A percentile compares a stretch with the other conserved stretches of the same genome.
phyloP scores from a whole-genome alignment of 164 flowering plant genomes.

The Macadamia tetraphylla region DNA sequence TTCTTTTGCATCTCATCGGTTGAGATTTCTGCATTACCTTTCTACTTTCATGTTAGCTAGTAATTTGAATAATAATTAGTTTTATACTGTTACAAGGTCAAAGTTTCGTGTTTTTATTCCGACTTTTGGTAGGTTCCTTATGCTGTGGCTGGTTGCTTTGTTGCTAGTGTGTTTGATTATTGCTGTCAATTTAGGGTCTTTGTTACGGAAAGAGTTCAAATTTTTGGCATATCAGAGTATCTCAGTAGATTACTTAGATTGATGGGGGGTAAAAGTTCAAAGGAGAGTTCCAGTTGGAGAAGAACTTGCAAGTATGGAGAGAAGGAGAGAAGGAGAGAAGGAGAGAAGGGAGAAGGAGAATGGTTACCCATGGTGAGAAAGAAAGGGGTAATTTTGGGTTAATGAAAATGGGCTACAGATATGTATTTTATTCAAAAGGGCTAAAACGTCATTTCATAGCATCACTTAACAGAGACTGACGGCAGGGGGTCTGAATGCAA shows the following conservation, averaged over 20 bases:
- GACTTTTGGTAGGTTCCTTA: not conserved
- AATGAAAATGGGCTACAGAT: too few species aligned
- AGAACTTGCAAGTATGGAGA: too few species aligned
- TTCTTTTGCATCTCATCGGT: too few species aligned
- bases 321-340: too few species aligned
- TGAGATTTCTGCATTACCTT: not conserved
- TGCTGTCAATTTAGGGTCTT: not conserved
- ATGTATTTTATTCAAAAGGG: too few species aligned
- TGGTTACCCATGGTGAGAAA: too few species aligned
- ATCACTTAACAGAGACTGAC: too few species aligned
- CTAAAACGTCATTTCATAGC: too few species aligned
- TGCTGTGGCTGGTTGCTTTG: not conserved
- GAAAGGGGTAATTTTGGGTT: too few species aligned
- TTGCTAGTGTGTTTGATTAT: not conserved
- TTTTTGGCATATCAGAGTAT: slow-evolving; percentile 6
- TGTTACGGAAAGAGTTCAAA: slow-evolving; percentile 2
- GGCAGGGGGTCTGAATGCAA: too few species aligned
- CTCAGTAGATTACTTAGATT: slow-evolving; percentile 6
- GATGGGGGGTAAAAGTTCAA: slow-evolving; percentile 57
- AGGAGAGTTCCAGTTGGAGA: slow-evolving; percentile 18
- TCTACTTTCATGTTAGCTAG: not conserved
- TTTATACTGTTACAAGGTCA: not conserved
- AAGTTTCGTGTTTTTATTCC: not conserved
- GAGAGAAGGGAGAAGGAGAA: too few species aligned
- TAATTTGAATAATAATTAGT: slow-evolving; percentile 2